Evolutionary conservation across 495 filamentous ascomycete species (phyloP).

Genomic region (Lasiosphaeria miniovina): DNA sequence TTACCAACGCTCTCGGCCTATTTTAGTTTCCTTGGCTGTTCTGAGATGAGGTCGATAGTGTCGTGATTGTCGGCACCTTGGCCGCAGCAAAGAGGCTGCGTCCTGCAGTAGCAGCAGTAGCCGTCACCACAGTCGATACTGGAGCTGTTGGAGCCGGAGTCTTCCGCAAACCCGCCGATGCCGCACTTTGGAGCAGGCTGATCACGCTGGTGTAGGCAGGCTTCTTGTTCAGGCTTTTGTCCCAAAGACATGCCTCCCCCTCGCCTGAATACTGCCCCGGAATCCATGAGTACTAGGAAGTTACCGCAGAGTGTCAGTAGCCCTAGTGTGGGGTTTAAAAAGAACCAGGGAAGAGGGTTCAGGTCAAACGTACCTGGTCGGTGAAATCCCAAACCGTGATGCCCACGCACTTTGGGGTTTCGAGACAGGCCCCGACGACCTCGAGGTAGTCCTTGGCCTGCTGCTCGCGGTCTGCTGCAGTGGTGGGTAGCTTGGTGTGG

Average conservation of each 20-base stretch:
- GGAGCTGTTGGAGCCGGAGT: neutral
- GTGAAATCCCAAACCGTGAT: conserved; percentile 61
- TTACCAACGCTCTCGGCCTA: too few relatives aligned
- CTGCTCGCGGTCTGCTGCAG: conserved; percentile 37
- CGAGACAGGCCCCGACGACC: conserved; percentile 50
- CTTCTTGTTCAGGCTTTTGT: conserved; percentile 47
- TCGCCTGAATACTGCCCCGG: conserved; percentile 45
- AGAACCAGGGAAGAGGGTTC: neutral
- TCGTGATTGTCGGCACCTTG: too few relatives aligned
- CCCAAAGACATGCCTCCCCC: conserved; percentile 51
- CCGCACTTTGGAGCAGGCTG: conserved; percentile 21
- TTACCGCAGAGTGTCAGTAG: neutral
- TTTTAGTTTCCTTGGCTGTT: too few relatives aligned
- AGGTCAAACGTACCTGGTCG: conserved; percentile 37
- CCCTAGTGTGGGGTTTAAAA: neutral
- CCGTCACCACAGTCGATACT: neutral
- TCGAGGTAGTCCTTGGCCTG: conserved; percentile 53
- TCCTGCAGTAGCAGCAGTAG: neutral
- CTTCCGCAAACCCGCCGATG: conserved; percentile 3
- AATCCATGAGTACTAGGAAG: conserved; percentile 45
- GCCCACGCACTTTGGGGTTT: conserved; percentile 50
- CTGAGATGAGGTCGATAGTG: too few relatives aligned
- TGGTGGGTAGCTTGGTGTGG: conserved; percentile 35
- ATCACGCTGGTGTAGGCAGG: conserved; percentile 43
- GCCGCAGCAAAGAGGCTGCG: too few relatives aligned